These are phyloP conservation scores for Stagonosporopsis vannaccii DNA, from an alignment of 2,329 filamentous ascomycete genomes.

Conservation along the genomic window DNA sequence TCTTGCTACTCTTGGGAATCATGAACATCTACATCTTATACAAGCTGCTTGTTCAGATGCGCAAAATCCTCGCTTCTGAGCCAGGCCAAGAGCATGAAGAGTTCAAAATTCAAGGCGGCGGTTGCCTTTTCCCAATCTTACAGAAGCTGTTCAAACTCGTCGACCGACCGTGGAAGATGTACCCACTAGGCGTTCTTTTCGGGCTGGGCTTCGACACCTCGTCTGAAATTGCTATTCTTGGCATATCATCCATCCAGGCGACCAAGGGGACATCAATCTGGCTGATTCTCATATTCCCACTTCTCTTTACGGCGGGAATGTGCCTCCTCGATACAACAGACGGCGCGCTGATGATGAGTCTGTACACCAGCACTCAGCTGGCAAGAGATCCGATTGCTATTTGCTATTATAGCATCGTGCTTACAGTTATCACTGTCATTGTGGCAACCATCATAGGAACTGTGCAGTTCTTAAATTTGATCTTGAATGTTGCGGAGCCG, in stretches of 20 bases:
- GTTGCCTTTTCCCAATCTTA: constrained; percentile 75
- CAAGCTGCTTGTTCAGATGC: constrained; percentile 74
- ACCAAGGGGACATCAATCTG: constrained; percentile 88
- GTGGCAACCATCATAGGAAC: constrained; percentile 86
- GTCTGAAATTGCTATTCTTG: constrained; percentile 89
- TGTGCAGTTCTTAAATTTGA: constrained; percentile 81
- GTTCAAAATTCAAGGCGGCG: constrained; percentile 77
- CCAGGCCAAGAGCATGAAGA: constrained; percentile 58
- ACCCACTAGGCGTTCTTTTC: constrained; percentile 83
- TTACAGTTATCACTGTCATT: constrained; percentile 82
- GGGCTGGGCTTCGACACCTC: constrained; percentile 95
- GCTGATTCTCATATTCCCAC: constrained; percentile 90
- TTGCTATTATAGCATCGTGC: constrained; percentile 89
- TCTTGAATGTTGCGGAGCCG: constrained; percentile 77
- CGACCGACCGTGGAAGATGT: constrained; percentile 90
- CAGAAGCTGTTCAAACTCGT: constrained; percentile 78
- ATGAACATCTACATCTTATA: constrained; percentile 88
- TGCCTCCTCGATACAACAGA: constrained; percentile 92
- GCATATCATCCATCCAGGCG: constrained; percentile 87
- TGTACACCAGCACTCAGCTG: constrained; percentile 83
- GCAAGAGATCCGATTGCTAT: constrained; percentile 86
- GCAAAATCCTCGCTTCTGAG: constrained; percentile 62
- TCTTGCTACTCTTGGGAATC: constrained; percentile 80
- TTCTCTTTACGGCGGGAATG: constrained; percentile 94
- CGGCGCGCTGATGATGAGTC: constrained; percentile 91